A percentile compares a stretch with the other conserved stretches of the same genome.
Conservation (phyloP, 73 alveolate genomes). For the Breviolum minutum region DNA sequence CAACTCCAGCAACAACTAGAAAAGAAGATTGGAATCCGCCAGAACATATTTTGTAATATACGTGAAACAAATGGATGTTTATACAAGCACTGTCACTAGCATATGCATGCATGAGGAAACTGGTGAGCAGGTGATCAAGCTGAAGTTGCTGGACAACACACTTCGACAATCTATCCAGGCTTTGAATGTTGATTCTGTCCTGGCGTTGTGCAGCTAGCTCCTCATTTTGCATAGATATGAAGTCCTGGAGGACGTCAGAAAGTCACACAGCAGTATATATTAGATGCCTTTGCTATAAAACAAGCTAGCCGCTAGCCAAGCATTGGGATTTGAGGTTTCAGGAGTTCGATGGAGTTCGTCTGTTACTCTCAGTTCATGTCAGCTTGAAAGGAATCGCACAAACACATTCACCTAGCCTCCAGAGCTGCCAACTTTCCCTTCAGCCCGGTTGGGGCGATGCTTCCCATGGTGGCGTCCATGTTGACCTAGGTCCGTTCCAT, state of each 20-base stretch:
- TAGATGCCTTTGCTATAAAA: too few species aligned
- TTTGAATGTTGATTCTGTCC: neutral
- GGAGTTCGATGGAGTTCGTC: too few species aligned
- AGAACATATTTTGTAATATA: too few species aligned
- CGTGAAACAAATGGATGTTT: neutral
- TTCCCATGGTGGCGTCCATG: constrained; percentile 95
- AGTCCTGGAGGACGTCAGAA: constrained; percentile 29
- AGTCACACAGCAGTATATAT: too few species aligned
- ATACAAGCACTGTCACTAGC: neutral
- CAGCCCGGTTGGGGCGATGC: constrained; percentile 95
- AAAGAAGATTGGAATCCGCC: too few species aligned
- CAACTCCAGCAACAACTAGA: too few species aligned
- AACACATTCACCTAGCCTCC: constrained; percentile 9
- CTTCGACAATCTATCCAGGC: too few species aligned
- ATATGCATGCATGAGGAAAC: neutral
- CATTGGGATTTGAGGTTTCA: too few species aligned
- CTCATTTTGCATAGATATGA: constrained; percentile 94
- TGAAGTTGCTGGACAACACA: too few species aligned
- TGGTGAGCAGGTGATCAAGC: neutral
- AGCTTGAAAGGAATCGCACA: too few species aligned
- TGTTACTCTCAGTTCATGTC: too few species aligned
- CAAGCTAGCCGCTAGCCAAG: too few species aligned
- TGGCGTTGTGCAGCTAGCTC: constrained; percentile 95
- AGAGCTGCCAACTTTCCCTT: constrained; percentile 94
- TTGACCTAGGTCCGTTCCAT: neutral